A percentile compares a stretch with the other conserved stretches of the same genome.
phyloP scores from a whole-genome alignment of 1,284 basidiomycete genomes.

The Wolfiporia cocos region DNA sequence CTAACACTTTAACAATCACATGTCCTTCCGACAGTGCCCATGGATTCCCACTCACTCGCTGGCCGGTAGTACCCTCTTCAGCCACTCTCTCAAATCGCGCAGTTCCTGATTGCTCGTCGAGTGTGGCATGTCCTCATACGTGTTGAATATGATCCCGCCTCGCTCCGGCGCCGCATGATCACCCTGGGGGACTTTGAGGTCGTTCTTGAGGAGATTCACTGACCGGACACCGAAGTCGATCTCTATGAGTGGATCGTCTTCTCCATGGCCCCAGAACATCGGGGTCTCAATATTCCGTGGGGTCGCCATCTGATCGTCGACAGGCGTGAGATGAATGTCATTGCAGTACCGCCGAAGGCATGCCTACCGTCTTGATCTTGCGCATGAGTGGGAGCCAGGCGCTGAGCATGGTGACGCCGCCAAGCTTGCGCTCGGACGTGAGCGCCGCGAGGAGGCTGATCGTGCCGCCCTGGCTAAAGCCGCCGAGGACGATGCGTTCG shows the following conservation, averaged over 20 bases:
- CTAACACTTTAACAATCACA: too few species aligned
- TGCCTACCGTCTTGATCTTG: conserved; percentile 58
- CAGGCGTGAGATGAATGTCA: conserved; percentile 4
- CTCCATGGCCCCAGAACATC: conserved; percentile 87
- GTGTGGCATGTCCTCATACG: conserved; percentile 60
- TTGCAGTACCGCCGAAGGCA: too few species aligned
- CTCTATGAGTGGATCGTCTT: conserved; percentile 68
- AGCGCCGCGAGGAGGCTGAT: conserved; percentile 73
- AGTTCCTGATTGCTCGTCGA: conserved; percentile 58
- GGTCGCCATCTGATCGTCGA: conserved; percentile 45
- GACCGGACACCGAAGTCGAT: conserved; percentile 43
- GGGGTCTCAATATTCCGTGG: conserved; percentile 56
- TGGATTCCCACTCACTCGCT: too few species aligned
- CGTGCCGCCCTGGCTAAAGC: conserved; percentile 87
- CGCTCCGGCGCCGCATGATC: conserved; percentile 17
- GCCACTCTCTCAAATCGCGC: conserved; percentile 55
- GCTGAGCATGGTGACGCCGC: conserved; percentile 68
- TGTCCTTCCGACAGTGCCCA: too few species aligned
- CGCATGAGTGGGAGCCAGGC: conserved; percentile 69
- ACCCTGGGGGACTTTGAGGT: conserved; percentile 38
- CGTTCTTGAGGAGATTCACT: conserved; percentile 44
- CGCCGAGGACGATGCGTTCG: conserved; percentile 71
- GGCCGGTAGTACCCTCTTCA: conserved; percentile 39
- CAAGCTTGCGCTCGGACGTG: conserved; percentile 62
- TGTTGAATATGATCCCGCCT: conserved; percentile 37